Conservation (phyloP, 2,329 filamentous ascomycete genomes). For the Coniella vitis region DNA sequence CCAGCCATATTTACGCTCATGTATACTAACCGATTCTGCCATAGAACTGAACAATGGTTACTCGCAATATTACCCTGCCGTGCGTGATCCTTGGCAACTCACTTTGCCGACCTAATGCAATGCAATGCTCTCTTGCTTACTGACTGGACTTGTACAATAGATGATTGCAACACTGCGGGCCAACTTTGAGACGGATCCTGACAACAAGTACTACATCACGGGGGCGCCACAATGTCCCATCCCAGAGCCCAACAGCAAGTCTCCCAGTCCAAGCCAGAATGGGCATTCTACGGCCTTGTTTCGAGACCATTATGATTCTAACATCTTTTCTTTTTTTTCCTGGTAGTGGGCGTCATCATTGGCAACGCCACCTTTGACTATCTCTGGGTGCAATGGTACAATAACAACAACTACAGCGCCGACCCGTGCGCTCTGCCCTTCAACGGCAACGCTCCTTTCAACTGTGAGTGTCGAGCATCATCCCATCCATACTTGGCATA, state of each 20-base stretch:
- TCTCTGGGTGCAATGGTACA: constrained; percentile 39
- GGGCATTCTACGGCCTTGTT: too few species aligned
- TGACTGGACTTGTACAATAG: neutral
- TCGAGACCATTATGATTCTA: too few species aligned
- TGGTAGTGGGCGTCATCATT: constrained; percentile 29
- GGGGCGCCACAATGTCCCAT: constrained; percentile 39
- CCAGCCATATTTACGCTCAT: neutral
- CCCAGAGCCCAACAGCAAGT: constrained; percentile 32
- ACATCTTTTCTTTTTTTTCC: neutral
- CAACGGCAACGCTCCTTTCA: constrained; percentile 19
- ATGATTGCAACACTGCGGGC: constrained; percentile 25
- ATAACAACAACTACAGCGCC: constrained; percentile 23
- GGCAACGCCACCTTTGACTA: constrained; percentile 32
- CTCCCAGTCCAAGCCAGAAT: too few species aligned
- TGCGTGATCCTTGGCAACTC: neutral
- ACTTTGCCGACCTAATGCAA: neutral
- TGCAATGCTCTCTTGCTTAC: neutral
- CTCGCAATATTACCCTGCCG: constrained; percentile 26
- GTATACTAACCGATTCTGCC: neutral
- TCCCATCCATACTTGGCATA: neutral
- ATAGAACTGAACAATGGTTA: constrained; percentile 27
- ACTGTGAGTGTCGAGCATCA: constrained; percentile 12
- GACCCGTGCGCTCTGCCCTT: constrained; percentile 9
- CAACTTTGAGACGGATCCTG: constrained; percentile 27
- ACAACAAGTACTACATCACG: constrained; percentile 34